Evolutionary conservation across 306 rosid genomes (phyloP), one percentile per base, ranked within the genome.

Genomic region (Cucumis sativus): DNA sequence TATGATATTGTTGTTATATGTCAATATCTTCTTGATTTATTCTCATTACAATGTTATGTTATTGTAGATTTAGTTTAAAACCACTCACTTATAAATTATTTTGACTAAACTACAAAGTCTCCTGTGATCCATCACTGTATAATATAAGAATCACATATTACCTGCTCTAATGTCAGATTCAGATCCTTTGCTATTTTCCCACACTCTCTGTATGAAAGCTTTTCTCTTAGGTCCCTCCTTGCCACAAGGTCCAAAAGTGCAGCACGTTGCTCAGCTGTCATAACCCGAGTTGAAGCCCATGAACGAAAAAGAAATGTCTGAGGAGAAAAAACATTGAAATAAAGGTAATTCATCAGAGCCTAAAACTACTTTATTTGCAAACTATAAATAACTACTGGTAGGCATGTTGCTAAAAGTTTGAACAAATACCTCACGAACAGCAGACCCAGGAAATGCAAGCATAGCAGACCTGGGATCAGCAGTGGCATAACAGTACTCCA

Each of bases 381-480:
- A 49, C 59, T 71, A 51, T 25, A 71, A 28, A 49, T 25, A 28
- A 45, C 41, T 18, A 45, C 7, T 23, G 57, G 57, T 13, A 41
- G 39, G 59, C 59, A 25, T 25, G 20, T 28, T 71, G 39, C n/a
- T 41, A 49, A 15, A 37, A 41, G 20, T 62, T 55, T 5, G 8
- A 41, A 33, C 47, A 59, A 60, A 49, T 88, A 95, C 99, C 96
- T 90, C 99, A 43, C 67, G 87, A 77, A 95, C 99, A 68, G 88
- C 85, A 74, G 96, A 89, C 78, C 97, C 97, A 84, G 99, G 99
- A 83, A 95, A 95, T 74, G 99, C 97, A 86, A 78, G 90, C 75
- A 88, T 77, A 75, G 97, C 97, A 81, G 93, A 88, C 81, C 84
- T 83, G 54, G 80, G 83, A 85, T 95, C 88, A 67, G 97, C 93